Evolutionary conservation across 345 rosid species (phyloP), one percentile per base, ranked within the genome.

Genomic region (Hevea brasiliensis): DNA sequence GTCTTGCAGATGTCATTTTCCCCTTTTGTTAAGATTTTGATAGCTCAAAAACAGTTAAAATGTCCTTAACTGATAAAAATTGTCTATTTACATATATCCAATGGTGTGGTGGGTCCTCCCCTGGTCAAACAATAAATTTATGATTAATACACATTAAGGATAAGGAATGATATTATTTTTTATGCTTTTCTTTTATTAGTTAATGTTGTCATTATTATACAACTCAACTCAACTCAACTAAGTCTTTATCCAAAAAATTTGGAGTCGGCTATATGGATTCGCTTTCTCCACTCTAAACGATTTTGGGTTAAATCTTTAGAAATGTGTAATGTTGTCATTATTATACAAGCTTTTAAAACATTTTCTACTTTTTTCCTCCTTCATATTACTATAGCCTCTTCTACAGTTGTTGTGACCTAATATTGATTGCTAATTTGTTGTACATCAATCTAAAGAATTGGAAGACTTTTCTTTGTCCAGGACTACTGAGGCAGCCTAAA

Each of bases 401-500:
- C 21, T 10, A 47, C 8, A 11, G 41, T 23, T 11, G 44, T 53
- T 72, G 17, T 63, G 26, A 20, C 47, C 14, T 42, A 18, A 17
- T 27, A 51, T 14, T 8, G 24, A 56, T 76, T 64, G 48, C 62
- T 57, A 37, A 21, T 65, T 64, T 45, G 35, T 62, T 68, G 69
- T 57, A 27, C 70, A 42, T 45, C 32, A 45, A 53, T 63, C 18
- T 72, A 47, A 70, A 65, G 20, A 50, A 58, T 72, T 41, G 48
- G 23, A 21, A 7, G 21, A 56, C 48, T 47, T 68, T 81, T 62
- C 24, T 58, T 67, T 68, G 68, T 72, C 42, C 83, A 95, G 98
- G 99, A 72, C 85, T 96, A 47, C 21, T 85, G 76, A 93, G 98
- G 90, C 85, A 91, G 74, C 99, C 99, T 10, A 96, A 96, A 83